Evolutionary conservation across 2,329 filamentous ascomycete species (phyloP), one percentile per base, ranked within the genome.

Genomic region (Chaetomium sp.): DNA sequence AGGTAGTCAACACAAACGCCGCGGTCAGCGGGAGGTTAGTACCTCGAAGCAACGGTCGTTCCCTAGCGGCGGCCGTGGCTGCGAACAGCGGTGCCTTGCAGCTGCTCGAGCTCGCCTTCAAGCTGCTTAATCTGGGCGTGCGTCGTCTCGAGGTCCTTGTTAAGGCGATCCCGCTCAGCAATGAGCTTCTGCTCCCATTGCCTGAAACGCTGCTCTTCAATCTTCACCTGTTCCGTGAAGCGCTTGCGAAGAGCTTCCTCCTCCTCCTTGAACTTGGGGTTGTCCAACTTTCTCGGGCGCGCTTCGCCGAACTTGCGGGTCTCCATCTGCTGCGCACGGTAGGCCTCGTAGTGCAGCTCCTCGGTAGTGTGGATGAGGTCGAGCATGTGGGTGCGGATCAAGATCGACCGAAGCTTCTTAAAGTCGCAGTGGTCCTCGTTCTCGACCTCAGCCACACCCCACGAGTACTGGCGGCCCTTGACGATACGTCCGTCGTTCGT

Each of bases 131-230:
- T 95, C 74, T 81, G 87, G 69, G 94, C 92, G 70, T 99, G 95
- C 65, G 92, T 97, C 75, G 89, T 88, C 79, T 99, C 94, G 73
- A 99, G 84, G 71, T 99, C 94, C 85, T 99, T 99, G 86, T 99
- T 99, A 77, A 99, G 85, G 67, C 94, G 90, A 75, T 99, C 95
- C 75, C 94, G 88, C 84, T 99, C 94, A 61, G 89, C 86, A 69
- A 99, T 99, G 73, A 99, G 89, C 84, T 97, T 97, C 85, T 99
- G 94, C 79, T 99, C 94, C 94, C 94, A 99, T 77, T 95, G 88
- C 75, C 95, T 86, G 86, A 99, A 99, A 64, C 94, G 86, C 79
- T 96, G 91, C 79, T 99, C 94, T 80, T 99, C 95, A 69, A 99
- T 89, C 89, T 99, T 99, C 80, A 99, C 94, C 76, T 99, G 94